phyloP scores from a whole-genome alignment of 306 rosid genomes.

The Gastrolobium villosum region DNA sequence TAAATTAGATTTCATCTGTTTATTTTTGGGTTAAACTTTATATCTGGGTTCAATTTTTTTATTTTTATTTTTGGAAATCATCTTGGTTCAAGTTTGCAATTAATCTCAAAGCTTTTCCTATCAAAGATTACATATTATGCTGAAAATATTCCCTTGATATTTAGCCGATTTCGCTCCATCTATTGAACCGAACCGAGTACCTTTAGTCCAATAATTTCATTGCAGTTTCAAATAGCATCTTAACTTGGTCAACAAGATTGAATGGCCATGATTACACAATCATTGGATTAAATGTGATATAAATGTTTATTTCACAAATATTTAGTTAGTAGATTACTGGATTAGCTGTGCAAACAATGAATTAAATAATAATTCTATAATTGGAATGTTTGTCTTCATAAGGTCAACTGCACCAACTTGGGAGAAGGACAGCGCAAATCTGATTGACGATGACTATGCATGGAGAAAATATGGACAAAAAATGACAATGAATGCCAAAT shows the following conservation, averaged over 20 bases:
- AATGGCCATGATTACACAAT: not conserved
- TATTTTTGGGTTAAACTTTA: too few species aligned
- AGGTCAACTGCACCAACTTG: conserved; percentile 38
- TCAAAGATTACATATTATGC: too few species aligned
- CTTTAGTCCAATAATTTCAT: too few species aligned
- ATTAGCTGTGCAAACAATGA: not conserved
- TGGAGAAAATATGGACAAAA: conserved; percentile 75
- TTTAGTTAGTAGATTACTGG: not conserved
- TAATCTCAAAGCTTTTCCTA: not conserved
- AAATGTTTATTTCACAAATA: not conserved
- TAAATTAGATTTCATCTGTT: too few species aligned
- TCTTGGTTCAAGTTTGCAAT: not conserved
- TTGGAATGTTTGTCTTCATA: conserved; percentile 18
- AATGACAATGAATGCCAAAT: conserved; percentile 30
- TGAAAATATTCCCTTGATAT: too few species aligned
- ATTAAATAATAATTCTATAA: not conserved
- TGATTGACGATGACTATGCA: conserved; percentile 54
- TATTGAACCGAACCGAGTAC: too few species aligned
- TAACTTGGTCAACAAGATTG: not conserved
- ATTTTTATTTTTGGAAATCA: too few species aligned
- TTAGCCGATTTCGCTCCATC: too few species aligned
- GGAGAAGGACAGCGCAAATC: conserved; percentile 39
- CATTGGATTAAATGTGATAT: not conserved
- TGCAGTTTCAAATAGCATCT: not conserved
- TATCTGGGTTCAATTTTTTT: too few species aligned